These are phyloP conservation scores for Mortierella sp. DNA, from an alignment of 371 early-diverging fungal species.

Conservation along the genomic window DNA sequence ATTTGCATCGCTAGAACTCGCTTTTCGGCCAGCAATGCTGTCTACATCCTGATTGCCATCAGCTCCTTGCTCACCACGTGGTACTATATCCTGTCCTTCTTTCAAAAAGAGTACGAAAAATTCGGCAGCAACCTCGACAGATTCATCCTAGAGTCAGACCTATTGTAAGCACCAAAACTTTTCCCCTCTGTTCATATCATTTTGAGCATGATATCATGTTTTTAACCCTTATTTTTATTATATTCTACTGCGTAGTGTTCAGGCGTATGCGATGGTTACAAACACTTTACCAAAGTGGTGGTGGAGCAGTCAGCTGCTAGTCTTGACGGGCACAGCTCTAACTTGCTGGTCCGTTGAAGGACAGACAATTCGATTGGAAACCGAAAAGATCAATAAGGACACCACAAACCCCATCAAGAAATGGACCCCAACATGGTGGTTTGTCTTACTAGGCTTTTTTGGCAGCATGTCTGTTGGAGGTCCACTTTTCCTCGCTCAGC, in stretches of 20 bases:
- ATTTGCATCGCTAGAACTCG: slow-evolving; percentile 53
- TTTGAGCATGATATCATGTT: neutral
- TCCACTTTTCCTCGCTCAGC: slow-evolving; percentile 51
- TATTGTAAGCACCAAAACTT: slow-evolving; percentile 38
- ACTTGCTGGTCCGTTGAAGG: slow-evolving; percentile 57
- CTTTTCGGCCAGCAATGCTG: slow-evolving; percentile 38
- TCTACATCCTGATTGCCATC: slow-evolving; percentile 50
- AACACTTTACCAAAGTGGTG: slow-evolving; percentile 55
- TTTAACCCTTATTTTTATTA: neutral
- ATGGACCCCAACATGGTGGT: slow-evolving; percentile 58
- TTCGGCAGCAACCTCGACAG: slow-evolving; percentile 47
- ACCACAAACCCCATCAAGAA: slow-evolving; percentile 10
- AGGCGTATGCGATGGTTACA: slow-evolving; percentile 55
- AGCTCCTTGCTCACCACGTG: slow-evolving; percentile 48
- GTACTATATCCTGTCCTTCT: slow-evolving; percentile 53
- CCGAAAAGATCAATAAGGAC: slow-evolving; percentile 1
- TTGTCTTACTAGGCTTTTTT: slow-evolving; percentile 54
- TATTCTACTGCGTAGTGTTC: slow-evolving; percentile 24
- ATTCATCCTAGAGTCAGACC: slow-evolving; percentile 53
- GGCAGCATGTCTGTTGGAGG: slow-evolving; percentile 57
- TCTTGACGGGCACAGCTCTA: slow-evolving; percentile 49
- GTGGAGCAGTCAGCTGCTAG: slow-evolving; percentile 54
- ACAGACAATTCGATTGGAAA: slow-evolving; percentile 31
- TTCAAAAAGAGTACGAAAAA: slow-evolving; percentile 36
- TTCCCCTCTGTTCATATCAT: neutral